phyloP scores from a whole-genome alignment of 2,329 filamentous ascomycete genomes.

The Colletotrichum siamense region DNA sequence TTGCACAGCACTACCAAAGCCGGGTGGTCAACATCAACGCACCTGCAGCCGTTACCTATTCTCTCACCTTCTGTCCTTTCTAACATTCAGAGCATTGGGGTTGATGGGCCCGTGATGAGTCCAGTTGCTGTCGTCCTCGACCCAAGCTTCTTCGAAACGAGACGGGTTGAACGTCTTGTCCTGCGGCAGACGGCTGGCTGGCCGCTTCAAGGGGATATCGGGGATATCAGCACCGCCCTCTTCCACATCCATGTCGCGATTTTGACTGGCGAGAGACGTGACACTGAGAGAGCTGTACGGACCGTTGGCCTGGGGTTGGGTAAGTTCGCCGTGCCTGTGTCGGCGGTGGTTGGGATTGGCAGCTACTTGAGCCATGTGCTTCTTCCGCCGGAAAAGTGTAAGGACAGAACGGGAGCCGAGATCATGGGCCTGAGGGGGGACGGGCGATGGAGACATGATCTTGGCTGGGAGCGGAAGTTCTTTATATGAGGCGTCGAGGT shows the following conservation, averaged over 20 bases:
- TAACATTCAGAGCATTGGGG: not conserved
- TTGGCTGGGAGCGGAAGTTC: not conserved
- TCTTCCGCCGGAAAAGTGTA: slow-evolving; percentile 3
- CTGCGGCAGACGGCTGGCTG: not conserved
- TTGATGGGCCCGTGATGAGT: slow-evolving; percentile 8
- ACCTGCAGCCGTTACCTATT: not conserved
- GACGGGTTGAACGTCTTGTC: not conserved
- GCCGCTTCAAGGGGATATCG: slow-evolving; percentile 27
- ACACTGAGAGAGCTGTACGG: slow-evolving; percentile 1
- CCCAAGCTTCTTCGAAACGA: slow-evolving; percentile 14
- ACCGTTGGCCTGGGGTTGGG: not conserved
- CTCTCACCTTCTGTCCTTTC: slow-evolving; percentile 2
- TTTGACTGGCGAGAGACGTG: not conserved
- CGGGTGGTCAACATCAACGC: not conserved
- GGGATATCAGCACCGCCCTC: slow-evolving; percentile 24
- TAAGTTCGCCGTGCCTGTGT: slow-evolving; percentile 8
- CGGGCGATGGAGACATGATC: not conserved
- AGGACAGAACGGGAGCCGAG: not conserved
- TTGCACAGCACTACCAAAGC: not conserved
- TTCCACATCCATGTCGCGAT: not conserved
- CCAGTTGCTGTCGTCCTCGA: slow-evolving; percentile 15
- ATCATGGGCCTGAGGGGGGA: not conserved
- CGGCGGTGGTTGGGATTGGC: not conserved
- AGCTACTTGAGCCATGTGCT: slow-evolving; percentile 12
- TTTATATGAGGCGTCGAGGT: not conserved